These are phyloP conservation scores for Lichtheimia ramosa DNA, from an alignment of 371 early-diverging fungal species.

Conservation along the genomic window DNA sequence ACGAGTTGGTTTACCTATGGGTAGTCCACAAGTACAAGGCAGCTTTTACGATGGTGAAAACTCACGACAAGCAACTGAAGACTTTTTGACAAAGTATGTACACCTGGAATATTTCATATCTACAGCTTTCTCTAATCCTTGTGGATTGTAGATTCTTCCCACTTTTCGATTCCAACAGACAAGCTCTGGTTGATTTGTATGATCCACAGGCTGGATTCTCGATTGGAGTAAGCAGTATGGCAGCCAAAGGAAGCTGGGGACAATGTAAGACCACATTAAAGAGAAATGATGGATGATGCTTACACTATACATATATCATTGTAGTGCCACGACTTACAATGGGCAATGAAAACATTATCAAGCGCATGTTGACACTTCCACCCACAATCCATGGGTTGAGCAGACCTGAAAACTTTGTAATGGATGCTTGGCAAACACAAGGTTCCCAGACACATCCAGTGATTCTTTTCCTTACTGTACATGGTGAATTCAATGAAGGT, in stretches of 20 bases:
- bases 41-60: conserved; percentile 38
- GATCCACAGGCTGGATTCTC: conserved; percentile 37
- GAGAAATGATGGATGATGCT: neutral
- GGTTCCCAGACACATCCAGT: conserved; percentile 29
- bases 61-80: conserved; percentile 35
- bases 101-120: too few species aligned
- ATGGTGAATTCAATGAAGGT: conserved; percentile 59
- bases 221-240: conserved; percentile 21
- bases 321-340: conserved; percentile 13
- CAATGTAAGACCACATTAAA: conserved; percentile 26
- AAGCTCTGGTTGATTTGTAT: conserved; percentile 35
- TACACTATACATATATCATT: neutral
- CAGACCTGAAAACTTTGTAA: conserved; percentile 41
- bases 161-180: conserved; percentile 39
- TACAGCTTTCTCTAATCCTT: too few species aligned
- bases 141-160: conserved; percentile 30
- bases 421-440: conserved; percentile 58
- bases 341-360: conserved; percentile 29
- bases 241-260: conserved; percentile 36
- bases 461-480: conserved; percentile 46
- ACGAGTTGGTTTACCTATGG: conserved; percentile 7
- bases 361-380: conserved; percentile 45
- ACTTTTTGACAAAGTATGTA: conserved; percentile 35
- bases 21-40: conserved; percentile 2
- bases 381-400: conserved; percentile 47